Conservation (phyloP, 2,329 filamentous ascomycete species). For the Talaromyces sp. region DNA sequence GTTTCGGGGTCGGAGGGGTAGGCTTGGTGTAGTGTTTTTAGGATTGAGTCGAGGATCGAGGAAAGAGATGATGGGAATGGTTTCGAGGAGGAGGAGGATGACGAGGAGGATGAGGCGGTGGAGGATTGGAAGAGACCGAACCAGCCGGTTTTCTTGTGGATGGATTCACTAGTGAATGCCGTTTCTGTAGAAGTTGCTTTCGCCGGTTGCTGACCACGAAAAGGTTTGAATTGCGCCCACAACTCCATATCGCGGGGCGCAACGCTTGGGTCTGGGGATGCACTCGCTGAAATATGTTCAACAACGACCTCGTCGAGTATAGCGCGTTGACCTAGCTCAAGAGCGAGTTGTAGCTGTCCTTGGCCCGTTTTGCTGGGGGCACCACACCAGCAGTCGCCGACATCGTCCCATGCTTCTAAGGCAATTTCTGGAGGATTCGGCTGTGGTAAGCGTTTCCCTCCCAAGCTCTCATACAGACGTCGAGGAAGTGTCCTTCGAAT, state of each 20-base stretch:
- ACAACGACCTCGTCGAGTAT: slow-evolving; percentile 68
- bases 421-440: slow-evolving; percentile 53
- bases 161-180: neutral
- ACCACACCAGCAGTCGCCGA: slow-evolving; percentile 87
- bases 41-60: slow-evolving; percentile 33
- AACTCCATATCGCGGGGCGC: slow-evolving; percentile 70
- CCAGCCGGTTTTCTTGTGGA: slow-evolving; percentile 10
- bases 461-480: slow-evolving; percentile 24
- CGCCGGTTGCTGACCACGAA: neutral
- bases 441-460: slow-evolving; percentile 21
- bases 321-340: slow-evolving; percentile 48
- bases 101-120: slow-evolving; percentile 2
- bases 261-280: slow-evolving; percentile 59
- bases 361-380: slow-evolving; percentile 43
- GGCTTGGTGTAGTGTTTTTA: slow-evolving; percentile 32
- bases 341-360: slow-evolving; percentile 44
- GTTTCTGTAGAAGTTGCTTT: slow-evolving; percentile 13
- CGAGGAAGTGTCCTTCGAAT: slow-evolving; percentile 26
- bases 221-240: slow-evolving; percentile 57
- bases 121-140: slow-evolving; percentile 13
- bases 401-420: slow-evolving; percentile 69
- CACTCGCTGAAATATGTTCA: slow-evolving; percentile 66
- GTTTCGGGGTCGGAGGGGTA: slow-evolving; percentile 33
- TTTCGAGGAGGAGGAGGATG: slow-evolving; percentile 4
- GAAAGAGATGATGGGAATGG: slow-evolving; percentile 10